Evolutionary conservation across 176 grass and related monocot genomes (phyloP), one percentile per base, ranked within the genome.

Genomic region (Eragrostis curvula): DNA sequence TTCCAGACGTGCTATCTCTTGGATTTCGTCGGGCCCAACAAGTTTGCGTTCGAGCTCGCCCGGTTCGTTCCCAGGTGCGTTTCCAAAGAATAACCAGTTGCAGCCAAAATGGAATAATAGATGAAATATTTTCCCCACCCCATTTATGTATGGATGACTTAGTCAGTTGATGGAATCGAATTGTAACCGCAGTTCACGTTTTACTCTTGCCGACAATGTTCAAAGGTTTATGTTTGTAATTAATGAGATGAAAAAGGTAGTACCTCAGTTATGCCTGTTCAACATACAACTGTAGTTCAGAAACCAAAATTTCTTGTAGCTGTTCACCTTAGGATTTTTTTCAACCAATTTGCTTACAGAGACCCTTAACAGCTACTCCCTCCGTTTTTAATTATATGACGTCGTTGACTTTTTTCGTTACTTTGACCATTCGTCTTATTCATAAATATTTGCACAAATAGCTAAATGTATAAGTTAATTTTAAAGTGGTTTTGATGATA

Each of bases 1-100:
- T 87, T 95, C 60, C 83, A 83, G 43, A 90, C 79, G 20, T 98
- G 93, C 87, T 95, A 98, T 68, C 93, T 98, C 47, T 68, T 98
- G 36, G 90, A 98, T 93, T 95, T 98, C 58, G 42, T 95, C 3
- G 96, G 96, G 41, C 96, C 96, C 10, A 79, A 90, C 0, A 79
- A 74, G 32, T 93, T 98, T 17, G 82, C 93, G 16, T 55, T 93
- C 21, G 89, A 98, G 44, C 74, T 98, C 40, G 68, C 88, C 16
- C 72, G 36, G 40, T 89, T 90, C 79, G 55, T 95, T 61, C 90
- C 90, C 68, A 84, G 90, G 96, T 98, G 84, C 66, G 74, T 61
- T 81, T 84, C 28, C 4, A 32, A 23, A 12, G 36, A 2, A 20
- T 40, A 71, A 44, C 18, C 66, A 80, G 21, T 71, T 20, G 11